Evolutionary conservation across 139 green algal species (phyloP).

Genomic region (Zygnema cylindricum): DNA sequence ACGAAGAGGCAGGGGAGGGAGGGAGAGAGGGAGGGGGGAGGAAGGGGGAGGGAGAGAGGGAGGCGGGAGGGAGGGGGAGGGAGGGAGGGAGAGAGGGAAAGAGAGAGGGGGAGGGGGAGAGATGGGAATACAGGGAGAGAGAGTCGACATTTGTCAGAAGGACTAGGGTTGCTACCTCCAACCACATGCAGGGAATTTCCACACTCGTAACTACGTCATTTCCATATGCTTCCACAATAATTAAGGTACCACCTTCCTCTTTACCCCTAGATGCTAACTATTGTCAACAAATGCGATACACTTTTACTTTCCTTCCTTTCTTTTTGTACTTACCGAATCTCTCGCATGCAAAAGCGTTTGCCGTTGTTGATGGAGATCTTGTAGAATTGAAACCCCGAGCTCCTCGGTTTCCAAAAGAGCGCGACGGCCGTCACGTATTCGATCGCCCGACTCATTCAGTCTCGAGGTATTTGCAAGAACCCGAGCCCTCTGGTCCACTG

Average conservation of each 20-base stretch:
- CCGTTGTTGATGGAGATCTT: constrained; percentile 89
- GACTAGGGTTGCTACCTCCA: too few species aligned
- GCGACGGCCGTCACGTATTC: constrained; percentile 56
- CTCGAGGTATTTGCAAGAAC: constrained; percentile 57
- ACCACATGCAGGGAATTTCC: too few species aligned
- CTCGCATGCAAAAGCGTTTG: constrained; percentile 88
- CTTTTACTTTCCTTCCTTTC: neutral
- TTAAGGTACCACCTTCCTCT: neutral
- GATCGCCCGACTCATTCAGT: constrained; percentile 51
- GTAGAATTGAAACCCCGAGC: constrained; percentile 87
- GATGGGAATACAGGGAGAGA: too few species aligned
- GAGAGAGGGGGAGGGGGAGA: too few species aligned
- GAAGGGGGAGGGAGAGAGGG: too few species aligned
- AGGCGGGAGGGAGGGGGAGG: too few species aligned
- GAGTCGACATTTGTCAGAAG: too few species aligned
- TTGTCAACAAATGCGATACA: too few species aligned
- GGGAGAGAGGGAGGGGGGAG: too few species aligned
- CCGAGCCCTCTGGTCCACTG: constrained; percentile 15
- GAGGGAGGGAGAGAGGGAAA: too few species aligned
- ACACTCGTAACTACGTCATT: too few species aligned
- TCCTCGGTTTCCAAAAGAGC: constrained; percentile 79
- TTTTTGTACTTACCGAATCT: constrained; percentile 67
- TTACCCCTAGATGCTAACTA: neutral
- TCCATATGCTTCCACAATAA: neutral
- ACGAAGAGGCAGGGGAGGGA: too few species aligned